Evolutionary conservation across 352 stramenopile species (phyloP), one percentile per base, ranked within the genome.

Genomic region (Globisporangium emineosum): DNA sequence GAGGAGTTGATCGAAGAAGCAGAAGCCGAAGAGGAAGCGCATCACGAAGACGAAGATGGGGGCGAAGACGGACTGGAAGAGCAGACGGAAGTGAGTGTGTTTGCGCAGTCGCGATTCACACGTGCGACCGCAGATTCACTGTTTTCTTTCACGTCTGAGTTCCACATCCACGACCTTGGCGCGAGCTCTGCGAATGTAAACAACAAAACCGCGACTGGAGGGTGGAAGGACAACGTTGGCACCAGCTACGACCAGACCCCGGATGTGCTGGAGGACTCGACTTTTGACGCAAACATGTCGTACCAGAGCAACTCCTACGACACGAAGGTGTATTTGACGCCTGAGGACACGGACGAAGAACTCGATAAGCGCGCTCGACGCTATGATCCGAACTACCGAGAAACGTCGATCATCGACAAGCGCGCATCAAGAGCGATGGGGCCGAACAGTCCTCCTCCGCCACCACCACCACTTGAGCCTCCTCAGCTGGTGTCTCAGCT

Each of bases 101-200:
- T 86, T 49, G 78, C 78, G 1, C 73, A 81, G 63, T 84, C 75
- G 33, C 70, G 78, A 4, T 86, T 86, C 60, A 86, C 78, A 9
- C 73, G 78, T 1, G 66, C 75, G 5, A 77, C 75, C 27, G 75
- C 49, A 6, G 50, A 73, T 2, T 76, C 80, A 30, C 73, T 77
- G 1, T 57, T 78, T 42, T 71, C 66, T 7, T 69, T 66, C 37
- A 66, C 53, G 2, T 55, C 65, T 4, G 58, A 64, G n/a, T 65
- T 71, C 33, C 60, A 71, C 19, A 65, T 64, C 23, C 72, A 82
- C 57, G 74, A 82, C 27, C 70, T 65, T 7, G 33, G 37, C 9
- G 60, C 56, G 3, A 69, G 56, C 29, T 33, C 35, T 27, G 47
- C 19, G 2, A 27, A 5, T 7, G 17, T 49, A n/a, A 58, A 51